Conservation (phyloP, 495 filamentous ascomycete genomes). For the Annulohypoxylon moriforme region DNA sequence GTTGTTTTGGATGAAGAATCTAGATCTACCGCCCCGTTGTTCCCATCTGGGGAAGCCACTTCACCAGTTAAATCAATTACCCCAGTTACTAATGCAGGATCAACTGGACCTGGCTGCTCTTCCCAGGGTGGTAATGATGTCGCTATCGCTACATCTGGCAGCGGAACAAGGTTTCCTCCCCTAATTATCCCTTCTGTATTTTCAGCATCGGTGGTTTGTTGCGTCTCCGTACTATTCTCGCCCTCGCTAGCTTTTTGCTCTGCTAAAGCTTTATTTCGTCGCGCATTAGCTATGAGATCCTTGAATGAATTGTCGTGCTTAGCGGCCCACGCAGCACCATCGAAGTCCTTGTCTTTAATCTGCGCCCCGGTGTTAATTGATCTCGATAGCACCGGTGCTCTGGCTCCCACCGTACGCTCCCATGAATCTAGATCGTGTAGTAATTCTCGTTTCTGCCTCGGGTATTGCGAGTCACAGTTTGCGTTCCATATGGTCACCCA, state of each 20-base stretch:
- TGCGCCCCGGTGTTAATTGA: constrained; percentile 50
- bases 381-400: constrained; percentile 52
- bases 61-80: constrained; percentile 38
- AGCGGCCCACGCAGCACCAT: constrained; percentile 78
- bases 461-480: constrained; percentile 84
- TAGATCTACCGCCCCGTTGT: constrained; percentile 11
- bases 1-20: constrained; percentile 16
- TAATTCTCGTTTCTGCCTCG: constrained; percentile 75
- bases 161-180: constrained; percentile 5
- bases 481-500: constrained; percentile 98
- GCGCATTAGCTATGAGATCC: constrained; percentile 77
- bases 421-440: constrained; percentile 82
- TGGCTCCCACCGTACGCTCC: constrained; percentile 79
- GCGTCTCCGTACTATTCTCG: not conserved
- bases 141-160: constrained; percentile 26
- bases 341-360: constrained; percentile 83
- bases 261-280: constrained; percentile 54
- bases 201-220: not conserved
- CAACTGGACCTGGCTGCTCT: not conserved
- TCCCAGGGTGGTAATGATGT: constrained; percentile 14
- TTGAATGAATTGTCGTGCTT: constrained; percentile 80
- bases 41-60: constrained; percentile 2
- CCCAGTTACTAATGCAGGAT: not conserved
- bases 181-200: not conserved
- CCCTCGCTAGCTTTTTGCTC: constrained; percentile 28